phyloP scores from a whole-genome alignment of 495 filamentous ascomycete genomes.

The Astrothelium macrocarpum region DNA sequence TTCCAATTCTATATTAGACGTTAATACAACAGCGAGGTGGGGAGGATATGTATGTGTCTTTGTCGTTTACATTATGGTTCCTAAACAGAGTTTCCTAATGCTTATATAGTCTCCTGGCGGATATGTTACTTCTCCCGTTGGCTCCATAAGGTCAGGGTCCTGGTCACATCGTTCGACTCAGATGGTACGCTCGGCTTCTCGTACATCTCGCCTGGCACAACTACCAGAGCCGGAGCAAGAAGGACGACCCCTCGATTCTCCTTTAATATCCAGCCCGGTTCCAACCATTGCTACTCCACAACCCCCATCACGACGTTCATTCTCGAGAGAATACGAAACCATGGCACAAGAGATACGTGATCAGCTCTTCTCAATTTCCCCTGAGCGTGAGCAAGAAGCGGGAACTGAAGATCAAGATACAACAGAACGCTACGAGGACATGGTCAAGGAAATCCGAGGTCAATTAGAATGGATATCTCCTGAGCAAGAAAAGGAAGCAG shows the following conservation, averaged over 20 bases:
- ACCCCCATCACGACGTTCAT: constrained; percentile 1
- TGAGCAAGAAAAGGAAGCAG: not conserved
- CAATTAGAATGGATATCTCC: not conserved
- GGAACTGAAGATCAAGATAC: not conserved
- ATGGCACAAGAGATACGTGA: constrained; percentile 23
- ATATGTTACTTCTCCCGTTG: constrained; percentile 13
- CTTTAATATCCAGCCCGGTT: constrained; percentile 11
- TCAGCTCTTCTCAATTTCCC: constrained; percentile 11
- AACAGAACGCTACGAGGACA: constrained; percentile 4
- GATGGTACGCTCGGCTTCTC: constrained; percentile 10
- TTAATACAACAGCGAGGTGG: constrained; percentile 54
- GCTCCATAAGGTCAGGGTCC: constrained; percentile 14
- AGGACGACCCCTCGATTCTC: constrained; percentile 35
- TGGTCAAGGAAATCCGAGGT: not conserved
- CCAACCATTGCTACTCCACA: not conserved
- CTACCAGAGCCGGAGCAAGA: constrained; percentile 43
- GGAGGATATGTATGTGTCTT: constrained; percentile 46
- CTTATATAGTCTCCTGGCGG: constrained; percentile 40
- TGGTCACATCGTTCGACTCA: constrained; percentile 13
- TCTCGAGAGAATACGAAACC: constrained; percentile 20
- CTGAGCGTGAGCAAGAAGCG: not conserved
- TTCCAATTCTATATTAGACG: constrained; percentile 56
- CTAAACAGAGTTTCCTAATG: not conserved
- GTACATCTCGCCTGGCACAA: constrained; percentile 38
- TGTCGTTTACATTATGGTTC: not conserved